Evolutionary conservation across 2,329 filamentous ascomycete genomes (phyloP), one percentile per base, ranked within the genome.

Genomic region (Arthroderma sp.): DNA sequence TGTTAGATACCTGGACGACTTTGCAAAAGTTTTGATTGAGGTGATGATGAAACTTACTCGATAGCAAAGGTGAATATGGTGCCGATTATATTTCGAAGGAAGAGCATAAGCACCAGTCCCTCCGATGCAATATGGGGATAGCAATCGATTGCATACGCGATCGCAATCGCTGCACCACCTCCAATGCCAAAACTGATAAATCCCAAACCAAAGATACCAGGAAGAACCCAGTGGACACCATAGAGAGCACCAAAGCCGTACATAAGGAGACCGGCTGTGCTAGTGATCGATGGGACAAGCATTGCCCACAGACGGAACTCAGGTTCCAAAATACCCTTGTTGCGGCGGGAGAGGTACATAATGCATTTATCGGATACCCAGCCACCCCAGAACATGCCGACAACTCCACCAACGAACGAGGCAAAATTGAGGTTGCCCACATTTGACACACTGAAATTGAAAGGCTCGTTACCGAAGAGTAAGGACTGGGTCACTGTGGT

Each of bases 311-410:
- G 58, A 4, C 67, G 58, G 56, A 65, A 66, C 46, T 71, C 67
- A 0, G 67, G 68, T 39, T 71, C 67, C 43, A 62, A 66, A 4
- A 68, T 57, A 1, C 67, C 67, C 1, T 53, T 51, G 39, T 66
- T 66, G 6, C 61, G 52, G 28, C 55, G 56, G 0, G 66, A 55
- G 1, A 67, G 48, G 1, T 39, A 57, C 1, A 68, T 15, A 32
- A 65, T 63, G 11, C 54, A 57, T 48, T 52, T 54, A 43, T 69
- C 66, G 40, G 57, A 63, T 6, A 67, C 29, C 5, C 56, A 59
- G 2, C 63, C 66, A 9, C 49, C 50, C 42, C 58, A 49, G 5
- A 62, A 10, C n/a, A 55, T 52, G 8, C 59, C 65, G 2, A 68
- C 33, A 1, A 58, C 56, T 8, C 53, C 55, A 0, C 67, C 67